Evolutionary conservation across 257 asterid genomes (phyloP), one percentile per base, ranked within the genome.

Genomic region (Primulina huaijiensis): DNA sequence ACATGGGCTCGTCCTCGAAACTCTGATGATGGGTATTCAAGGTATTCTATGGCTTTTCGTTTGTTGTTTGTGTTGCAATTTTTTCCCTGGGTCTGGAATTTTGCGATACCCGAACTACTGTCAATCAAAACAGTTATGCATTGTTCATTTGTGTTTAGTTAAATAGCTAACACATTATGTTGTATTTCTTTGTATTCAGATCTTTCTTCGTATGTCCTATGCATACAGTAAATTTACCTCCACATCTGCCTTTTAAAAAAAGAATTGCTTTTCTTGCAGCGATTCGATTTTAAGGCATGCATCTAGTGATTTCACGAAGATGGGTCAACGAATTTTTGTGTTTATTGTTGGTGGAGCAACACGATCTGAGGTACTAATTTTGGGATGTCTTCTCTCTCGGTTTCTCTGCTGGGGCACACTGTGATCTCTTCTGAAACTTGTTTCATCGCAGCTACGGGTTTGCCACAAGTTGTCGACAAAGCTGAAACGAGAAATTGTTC

Each of bases 261-360:
- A 46, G 0, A 52, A 68, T 57, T 68, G 7, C 67, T 73, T 69
- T 70, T 80, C 73, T 67, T 81, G 81, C 50, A 94, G 99, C 76
- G 99, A 94, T 82, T 91, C 99, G 43, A 64, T 94, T 71, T 75
- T 94, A 73, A 85, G 95, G 81, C 97, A 91, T 43, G 93, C 97
- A 8, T 94, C 99, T 19, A 94, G 97, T 72, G 99, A 89, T 82
- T 86, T 89, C 82, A 89, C 83, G 87, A 94, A 88, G 86, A 87
- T 86, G 95, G 97, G 99, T 70, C 92, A 86, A 75, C 94, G 99
- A n/a, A 88, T 94, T 74, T 91, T 94, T 79, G 95, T 94, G 69
- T 94, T 91, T 81, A 85, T 94, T 78, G 97, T 89, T 80, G 99
- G 99, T 59, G 99, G 99, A 60, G 97, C 99, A 31, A 94, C 99